Conservation (phyloP, 1,139 yeast genomes). For the Kodamaea ohmeri region DNA sequence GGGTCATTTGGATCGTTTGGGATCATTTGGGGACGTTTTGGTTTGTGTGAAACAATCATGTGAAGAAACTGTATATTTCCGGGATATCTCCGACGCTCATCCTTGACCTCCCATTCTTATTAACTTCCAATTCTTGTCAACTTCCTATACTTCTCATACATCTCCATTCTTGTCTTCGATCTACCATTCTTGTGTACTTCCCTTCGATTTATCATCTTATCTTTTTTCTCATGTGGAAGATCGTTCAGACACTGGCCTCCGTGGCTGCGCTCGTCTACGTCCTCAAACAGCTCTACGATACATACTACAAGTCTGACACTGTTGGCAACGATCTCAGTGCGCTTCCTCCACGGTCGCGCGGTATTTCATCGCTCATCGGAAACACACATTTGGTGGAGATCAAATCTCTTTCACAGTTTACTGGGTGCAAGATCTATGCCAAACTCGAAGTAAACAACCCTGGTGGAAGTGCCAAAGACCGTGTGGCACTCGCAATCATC, state of each 20-base stretch:
- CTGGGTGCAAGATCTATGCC: conserved; percentile 84
- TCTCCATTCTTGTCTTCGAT: background rate
- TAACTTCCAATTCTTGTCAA: too few relatives aligned
- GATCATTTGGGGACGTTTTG: too few relatives aligned
- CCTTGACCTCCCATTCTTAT: too few relatives aligned
- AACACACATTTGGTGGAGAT: conserved; percentile 85
- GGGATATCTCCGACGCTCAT: too few relatives aligned
- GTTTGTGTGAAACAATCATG: too few relatives aligned
- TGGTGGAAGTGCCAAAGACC: conserved; percentile 93
- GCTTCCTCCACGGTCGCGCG: conserved; percentile 34
- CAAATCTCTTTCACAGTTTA: conserved; percentile 65
- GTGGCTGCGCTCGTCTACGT: conserved; percentile 12
- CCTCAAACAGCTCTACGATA: conserved; percentile 11
- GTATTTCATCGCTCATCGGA: conserved; percentile 65
- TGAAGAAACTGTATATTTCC: too few relatives aligned
- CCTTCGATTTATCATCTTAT: background rate
- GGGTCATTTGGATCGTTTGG: too few relatives aligned
- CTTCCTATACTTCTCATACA: too few relatives aligned
- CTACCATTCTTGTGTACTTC: too few relatives aligned
- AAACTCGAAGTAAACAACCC: conserved; percentile 86
- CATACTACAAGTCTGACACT: background rate
- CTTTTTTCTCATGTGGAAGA: background rate
- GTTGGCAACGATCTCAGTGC: conserved; percentile 8
- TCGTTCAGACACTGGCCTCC: conserved; percentile 12
- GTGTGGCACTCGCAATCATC: conserved; percentile 87